These are phyloP conservation scores for Rubia yunnanensis DNA, from an alignment of 257 asterid species.

Conservation along the genomic window DNA sequence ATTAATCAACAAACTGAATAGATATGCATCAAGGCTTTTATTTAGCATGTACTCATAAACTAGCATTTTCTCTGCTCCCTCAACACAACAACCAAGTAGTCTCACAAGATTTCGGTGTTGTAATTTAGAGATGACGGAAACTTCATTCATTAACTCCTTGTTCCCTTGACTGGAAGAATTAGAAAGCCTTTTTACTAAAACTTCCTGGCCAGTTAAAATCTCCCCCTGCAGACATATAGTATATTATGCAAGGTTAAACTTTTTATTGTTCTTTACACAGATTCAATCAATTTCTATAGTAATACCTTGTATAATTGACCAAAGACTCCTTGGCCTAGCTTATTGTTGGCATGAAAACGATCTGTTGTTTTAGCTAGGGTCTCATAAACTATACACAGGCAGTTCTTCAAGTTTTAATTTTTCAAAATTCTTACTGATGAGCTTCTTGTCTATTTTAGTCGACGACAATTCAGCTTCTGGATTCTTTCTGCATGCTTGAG, in stretches of 20 bases:
- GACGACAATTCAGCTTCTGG: background rate
- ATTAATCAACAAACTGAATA: background rate
- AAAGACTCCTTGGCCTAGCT: background rate
- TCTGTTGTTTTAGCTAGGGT: background rate
- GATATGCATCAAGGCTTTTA: background rate
- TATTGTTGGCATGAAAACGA: background rate
- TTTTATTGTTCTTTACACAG: no score
- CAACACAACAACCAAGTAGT: background rate
- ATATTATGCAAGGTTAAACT: background rate
- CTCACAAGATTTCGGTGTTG: background rate
- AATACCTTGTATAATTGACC: background rate
- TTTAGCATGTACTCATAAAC: background rate
- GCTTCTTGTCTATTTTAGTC: background rate
- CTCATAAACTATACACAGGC: background rate
- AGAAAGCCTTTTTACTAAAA: background rate
- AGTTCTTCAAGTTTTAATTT: background rate
- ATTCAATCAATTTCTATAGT: background rate
- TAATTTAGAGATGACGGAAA: background rate
- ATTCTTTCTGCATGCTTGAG: no score
- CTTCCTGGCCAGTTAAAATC: background rate
- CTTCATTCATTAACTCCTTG: background rate
- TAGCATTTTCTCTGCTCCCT: background rate
- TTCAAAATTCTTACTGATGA: background rate
- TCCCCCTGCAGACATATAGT: background rate
- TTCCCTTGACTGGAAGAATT: background rate